A percentile compares a stretch with the other conserved stretches of the same genome.
Conservation (phyloP, 345 rosid species). For the Melaleuca alternifolia region DNA sequence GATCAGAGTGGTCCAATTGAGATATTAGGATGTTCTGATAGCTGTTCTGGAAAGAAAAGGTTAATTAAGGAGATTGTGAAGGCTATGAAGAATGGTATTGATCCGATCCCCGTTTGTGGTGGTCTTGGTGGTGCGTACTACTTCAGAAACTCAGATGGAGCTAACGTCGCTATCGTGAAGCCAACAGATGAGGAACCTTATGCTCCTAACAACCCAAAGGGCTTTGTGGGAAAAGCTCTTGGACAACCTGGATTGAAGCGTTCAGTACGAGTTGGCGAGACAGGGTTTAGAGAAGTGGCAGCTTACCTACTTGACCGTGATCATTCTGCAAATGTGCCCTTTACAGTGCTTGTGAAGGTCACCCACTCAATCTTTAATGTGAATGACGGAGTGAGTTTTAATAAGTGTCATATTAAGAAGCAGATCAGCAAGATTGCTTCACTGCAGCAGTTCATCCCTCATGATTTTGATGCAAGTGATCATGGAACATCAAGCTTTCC, state of each 20-base stretch:
- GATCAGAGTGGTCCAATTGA: conserved; percentile 30
- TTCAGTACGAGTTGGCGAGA: conserved; percentile 33
- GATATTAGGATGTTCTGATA: conserved; percentile 21
- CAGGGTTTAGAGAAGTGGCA: conserved; percentile 35
- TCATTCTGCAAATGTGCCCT: conserved; percentile 33
- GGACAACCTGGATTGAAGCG: conserved; percentile 39
- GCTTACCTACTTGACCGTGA: conserved; percentile 34
- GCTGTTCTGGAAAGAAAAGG: conserved; percentile 8
- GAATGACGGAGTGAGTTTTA: conserved; percentile 15
- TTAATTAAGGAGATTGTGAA: conserved; percentile 20
- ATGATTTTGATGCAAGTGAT: conserved; percentile 43
- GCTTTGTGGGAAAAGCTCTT: conserved; percentile 29
- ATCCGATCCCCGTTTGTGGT: conserved; percentile 19
- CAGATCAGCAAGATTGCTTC: conserved; percentile 38
- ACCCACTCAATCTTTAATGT: conserved; percentile 27
- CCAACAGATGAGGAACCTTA: conserved; percentile 41
- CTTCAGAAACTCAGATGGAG: conserved; percentile 17
- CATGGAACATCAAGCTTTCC: conserved; percentile 39
- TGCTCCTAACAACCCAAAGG: conserved; percentile 38
- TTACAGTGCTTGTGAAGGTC: conserved; percentile 32
- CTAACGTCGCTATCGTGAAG: conserved; percentile 27
- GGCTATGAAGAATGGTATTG: conserved; percentile 20
- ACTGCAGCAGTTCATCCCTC: conserved; percentile 29
- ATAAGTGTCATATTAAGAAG: conserved; percentile 1
- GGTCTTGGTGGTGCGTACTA: conserved; percentile 40